These are phyloP conservation scores for Pseudozyma sp. DNA, from an alignment of 1,284 basidiomycete species.

Conservation along the genomic window DNA sequence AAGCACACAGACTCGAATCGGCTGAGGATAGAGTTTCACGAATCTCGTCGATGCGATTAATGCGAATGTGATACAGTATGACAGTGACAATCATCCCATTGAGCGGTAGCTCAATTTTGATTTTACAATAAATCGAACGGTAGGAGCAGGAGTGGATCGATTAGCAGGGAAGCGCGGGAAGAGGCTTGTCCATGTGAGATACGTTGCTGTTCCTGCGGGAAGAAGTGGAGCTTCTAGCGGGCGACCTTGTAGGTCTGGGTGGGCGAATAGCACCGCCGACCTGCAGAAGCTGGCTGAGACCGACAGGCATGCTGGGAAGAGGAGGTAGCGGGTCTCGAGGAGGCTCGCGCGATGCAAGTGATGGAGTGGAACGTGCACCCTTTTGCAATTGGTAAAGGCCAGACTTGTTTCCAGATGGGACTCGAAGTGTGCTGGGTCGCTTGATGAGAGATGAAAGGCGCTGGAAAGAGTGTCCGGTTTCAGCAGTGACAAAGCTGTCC, in stretches of 20 bases:
- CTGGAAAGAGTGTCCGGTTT: conserved; percentile 1
- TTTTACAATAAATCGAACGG: too few relatives aligned
- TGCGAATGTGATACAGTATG: too few relatives aligned
- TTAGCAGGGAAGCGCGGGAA: conserved; percentile 30
- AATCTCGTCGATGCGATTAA: too few relatives aligned
- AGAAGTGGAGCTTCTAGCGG: conserved; percentile 18
- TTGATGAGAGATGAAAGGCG: not conserved
- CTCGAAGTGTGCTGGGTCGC: conserved; percentile 19
- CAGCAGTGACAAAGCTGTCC: conserved; percentile 22
- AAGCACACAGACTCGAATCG: too few relatives aligned
- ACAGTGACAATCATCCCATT: too few relatives aligned
- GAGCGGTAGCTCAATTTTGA: too few relatives aligned
- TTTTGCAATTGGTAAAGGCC: conserved; percentile 15
- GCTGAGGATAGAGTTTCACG: too few relatives aligned
- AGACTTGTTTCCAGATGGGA: not conserved
- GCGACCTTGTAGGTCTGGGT: conserved; percentile 21
- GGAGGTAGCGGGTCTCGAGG: conserved; percentile 29
- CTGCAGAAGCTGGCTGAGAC: conserved; percentile 7
- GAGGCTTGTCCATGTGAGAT: conserved; percentile 13
- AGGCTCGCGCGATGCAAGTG: conserved; percentile 17
- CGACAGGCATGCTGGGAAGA: conserved; percentile 21
- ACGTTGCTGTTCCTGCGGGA: conserved; percentile 24
- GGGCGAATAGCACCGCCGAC: conserved; percentile 1
- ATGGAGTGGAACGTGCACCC: conserved; percentile 20
- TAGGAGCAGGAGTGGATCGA: not conserved